Evolutionary conservation across 2,329 filamentous ascomycete species (phyloP).

Genomic region (Botrytis byssoidea): DNA sequence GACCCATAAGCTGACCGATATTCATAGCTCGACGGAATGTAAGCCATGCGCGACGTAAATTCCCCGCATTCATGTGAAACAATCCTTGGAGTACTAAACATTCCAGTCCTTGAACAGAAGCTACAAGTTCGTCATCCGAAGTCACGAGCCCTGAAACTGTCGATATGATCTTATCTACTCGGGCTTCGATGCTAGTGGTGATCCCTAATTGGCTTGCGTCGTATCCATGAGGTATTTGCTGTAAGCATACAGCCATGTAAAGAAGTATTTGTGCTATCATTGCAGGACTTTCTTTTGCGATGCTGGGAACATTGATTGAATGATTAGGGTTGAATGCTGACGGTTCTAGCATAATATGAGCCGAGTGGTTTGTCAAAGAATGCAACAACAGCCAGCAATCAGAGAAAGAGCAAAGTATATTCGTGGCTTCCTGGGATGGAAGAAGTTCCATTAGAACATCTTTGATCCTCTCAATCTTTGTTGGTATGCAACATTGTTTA

Average conservation of each 20-base stretch:
- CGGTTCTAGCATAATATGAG: slow-evolving; percentile 13
- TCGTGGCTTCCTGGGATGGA: slow-evolving; percentile 34
- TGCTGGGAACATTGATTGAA: slow-evolving; percentile 30
- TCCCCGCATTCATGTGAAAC: slow-evolving; percentile 48
- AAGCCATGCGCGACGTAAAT: slow-evolving; percentile 51
- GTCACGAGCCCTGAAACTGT: slow-evolving; percentile 42
- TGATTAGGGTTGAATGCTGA: slow-evolving; percentile 7
- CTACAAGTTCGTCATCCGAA: slow-evolving; percentile 47
- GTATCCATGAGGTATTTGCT: slow-evolving; percentile 34
- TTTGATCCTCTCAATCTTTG: slow-evolving; percentile 34
- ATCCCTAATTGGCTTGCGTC: slow-evolving; percentile 31
- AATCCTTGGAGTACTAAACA: slow-evolving; percentile 51
- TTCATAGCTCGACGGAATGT: slow-evolving; percentile 48
- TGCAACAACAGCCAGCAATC: slow-evolving; percentile 35
- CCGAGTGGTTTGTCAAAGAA: slow-evolving; percentile 25
- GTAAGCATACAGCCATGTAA: slow-evolving; percentile 35
- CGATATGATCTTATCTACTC: slow-evolving; percentile 34
- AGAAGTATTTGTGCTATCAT: slow-evolving; percentile 34
- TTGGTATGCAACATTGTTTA: slow-evolving; percentile 24
- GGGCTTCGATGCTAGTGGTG: slow-evolving; percentile 26
- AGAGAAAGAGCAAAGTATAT: slow-evolving; percentile 31
- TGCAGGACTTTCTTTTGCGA: slow-evolving; percentile 31
- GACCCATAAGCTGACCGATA: slow-evolving; percentile 43
- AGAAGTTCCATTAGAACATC: slow-evolving; percentile 35
- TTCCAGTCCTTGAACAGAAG: slow-evolving; percentile 51